These are phyloP conservation scores for Blastobotrys arbuscula DNA, from an alignment of 1,139 yeast species.

Conservation along the genomic window DNA sequence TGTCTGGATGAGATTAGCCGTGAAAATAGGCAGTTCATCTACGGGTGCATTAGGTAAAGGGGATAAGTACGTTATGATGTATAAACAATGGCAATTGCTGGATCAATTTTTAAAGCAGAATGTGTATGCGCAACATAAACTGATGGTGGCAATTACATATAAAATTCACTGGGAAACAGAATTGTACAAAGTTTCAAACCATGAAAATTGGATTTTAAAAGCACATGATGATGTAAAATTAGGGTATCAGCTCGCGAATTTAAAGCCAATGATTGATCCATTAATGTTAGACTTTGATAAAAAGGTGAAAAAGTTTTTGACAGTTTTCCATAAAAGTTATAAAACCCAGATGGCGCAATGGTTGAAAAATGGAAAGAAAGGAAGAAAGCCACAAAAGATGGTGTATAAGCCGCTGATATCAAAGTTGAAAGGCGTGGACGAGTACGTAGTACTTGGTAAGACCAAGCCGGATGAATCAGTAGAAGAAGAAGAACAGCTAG, in stretches of 20 bases:
- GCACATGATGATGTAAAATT: conserved; percentile 8
- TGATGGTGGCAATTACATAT: conserved; percentile 24
- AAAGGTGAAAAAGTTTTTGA: conserved; percentile 9
- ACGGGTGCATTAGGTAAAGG: conserved; percentile 5
- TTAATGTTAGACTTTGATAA: conserved; percentile 15
- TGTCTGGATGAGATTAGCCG: conserved; percentile 14
- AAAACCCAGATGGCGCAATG: not conserved
- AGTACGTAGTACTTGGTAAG: conserved; percentile 1
- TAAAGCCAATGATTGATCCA: conserved; percentile 13
- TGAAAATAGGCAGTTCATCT: conserved; percentile 11
- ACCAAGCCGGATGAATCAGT: conserved; percentile 1
- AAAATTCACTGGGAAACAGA: conserved; percentile 29
- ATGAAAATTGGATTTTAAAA: conserved; percentile 7
- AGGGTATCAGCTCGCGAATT: not conserved
- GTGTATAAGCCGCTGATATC: not conserved
- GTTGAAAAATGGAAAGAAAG: not conserved
- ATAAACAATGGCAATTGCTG: conserved; percentile 19
- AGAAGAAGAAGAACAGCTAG: not conserved
- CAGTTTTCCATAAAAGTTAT: not conserved
- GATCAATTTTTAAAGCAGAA: conserved; percentile 24
- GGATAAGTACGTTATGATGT: not conserved
- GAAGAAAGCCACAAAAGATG: not conserved
- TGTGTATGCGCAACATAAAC: conserved; percentile 21
- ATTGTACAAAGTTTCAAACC: conserved; percentile 9
- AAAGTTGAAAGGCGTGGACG: not conserved